These are phyloP conservation scores for Microdochium nivale DNA, from an alignment of 2,329 filamentous ascomycete genomes.

Conservation along the genomic window DNA sequence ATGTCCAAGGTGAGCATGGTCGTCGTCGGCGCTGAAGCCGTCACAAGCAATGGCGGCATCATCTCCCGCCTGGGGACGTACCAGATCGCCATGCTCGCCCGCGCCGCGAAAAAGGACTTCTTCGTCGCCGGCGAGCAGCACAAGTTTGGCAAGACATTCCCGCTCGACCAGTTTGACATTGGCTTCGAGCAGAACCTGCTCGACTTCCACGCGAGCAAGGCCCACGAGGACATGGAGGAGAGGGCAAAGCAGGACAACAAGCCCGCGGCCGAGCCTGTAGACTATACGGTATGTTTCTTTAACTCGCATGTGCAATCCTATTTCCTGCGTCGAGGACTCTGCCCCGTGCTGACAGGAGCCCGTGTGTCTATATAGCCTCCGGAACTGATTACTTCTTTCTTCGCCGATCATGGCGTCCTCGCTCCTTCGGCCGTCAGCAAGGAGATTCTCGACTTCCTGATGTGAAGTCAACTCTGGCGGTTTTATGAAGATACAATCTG, in stretches of 20 bases:
- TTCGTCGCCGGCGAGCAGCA: constrained; percentile 93
- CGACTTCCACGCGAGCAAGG: constrained; percentile 13
- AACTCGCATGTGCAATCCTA: neutral
- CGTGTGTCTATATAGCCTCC: constrained; percentile 13
- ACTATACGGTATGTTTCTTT: constrained; percentile 15
- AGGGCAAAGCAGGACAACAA: constrained; percentile 4
- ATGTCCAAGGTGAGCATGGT: constrained; percentile 65
- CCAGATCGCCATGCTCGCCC: constrained; percentile 77
- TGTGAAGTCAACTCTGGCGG: constrained; percentile 8
- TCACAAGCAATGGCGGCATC: constrained; percentile 89
- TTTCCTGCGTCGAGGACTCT: too few relatives aligned
- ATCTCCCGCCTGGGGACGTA: constrained; percentile 80
- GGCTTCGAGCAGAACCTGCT: constrained; percentile 28
- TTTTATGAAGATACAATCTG: neutral
- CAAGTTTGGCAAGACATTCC: constrained; percentile 88
- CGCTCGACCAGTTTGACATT: constrained; percentile 58
- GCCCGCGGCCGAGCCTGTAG: constrained; percentile 10
- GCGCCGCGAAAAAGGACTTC: constrained; percentile 56
- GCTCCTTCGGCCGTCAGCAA: constrained; percentile 18
- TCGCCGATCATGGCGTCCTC: constrained; percentile 20
- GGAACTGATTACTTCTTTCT: constrained; percentile 17
- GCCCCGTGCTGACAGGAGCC: too few relatives aligned
- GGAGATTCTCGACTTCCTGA: constrained; percentile 21
- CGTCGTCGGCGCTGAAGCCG: constrained; percentile 69
- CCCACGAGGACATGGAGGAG: constrained; percentile 4